Base-by-base conservation (phyloP, 2,329 filamentous ascomycete genomes). In the Alternaria brassicae region DNA sequence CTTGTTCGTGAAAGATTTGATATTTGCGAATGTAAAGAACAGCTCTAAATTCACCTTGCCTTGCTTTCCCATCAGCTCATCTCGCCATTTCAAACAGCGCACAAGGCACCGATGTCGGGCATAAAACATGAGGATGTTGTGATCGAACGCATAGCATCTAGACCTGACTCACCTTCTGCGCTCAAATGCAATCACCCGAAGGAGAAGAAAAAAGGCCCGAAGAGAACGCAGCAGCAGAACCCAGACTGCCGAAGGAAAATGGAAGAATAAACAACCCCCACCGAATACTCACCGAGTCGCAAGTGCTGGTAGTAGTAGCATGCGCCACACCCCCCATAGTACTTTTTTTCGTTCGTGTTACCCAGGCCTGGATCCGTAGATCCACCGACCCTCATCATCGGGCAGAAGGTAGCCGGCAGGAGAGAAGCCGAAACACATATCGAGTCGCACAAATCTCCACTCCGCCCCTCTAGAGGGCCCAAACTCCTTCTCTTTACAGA, bases 371-470 rank as follows among this genome's bases (percentile, higher is more conserved):
- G 13, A 32, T 34, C 28, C 19, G 44, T 48, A 32, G 30, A 48
- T 48, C 44, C 28, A 48, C 44, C 44, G 30, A 36, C 28, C 44
- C 44, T 34, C 44, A 5, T 48, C 44, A 48, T 36, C 44, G 44
- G 44, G 30, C 44, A 48, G 44, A 48, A 48, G 30, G 28, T 28
- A 48, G 19, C 1, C 44, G 25, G 44, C 19, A 15, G 30, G 21
- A 48, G 30, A 48, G 36, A 15, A 48, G 44, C 44, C 44, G 44
- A 48, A 48, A 40, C 34, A 41, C 36, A n/a, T 42, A 39, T 50
- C 10, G 15, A 32, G 50, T 49, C 30, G 17, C 45, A 49, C 51
- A 55, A 42, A 55, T 55, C 42, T 58, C 56, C 41, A 44, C 51
- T 39, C 34, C 12, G 8, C 21, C 13, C 19, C 44, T 32, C 30